A percentile compares a stretch with the other conserved stretches of the same genome.
These are phyloP conservation scores for button mushroom (Agaricus bisporus) DNA, from an alignment of 768 basidiomycete species.

Conservation along the genomic window DNA sequence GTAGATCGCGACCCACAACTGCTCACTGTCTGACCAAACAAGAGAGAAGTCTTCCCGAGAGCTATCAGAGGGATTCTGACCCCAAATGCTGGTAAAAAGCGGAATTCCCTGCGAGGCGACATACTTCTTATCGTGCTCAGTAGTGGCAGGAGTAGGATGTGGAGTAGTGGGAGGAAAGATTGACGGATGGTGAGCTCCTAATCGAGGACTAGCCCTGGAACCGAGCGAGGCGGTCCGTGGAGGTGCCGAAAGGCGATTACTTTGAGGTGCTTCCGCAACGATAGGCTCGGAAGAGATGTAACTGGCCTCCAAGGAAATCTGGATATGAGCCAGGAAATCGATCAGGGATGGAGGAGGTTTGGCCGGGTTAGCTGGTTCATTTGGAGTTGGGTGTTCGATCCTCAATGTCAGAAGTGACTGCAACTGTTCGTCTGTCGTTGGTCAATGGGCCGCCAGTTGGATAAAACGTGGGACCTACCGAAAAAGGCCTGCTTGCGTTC, in stretches of 20 bases:
- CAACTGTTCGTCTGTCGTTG: conserved; percentile 48
- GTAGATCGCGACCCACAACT: conserved; percentile 78
- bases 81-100: conserved; percentile 72
- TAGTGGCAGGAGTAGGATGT: conserved; percentile 72
- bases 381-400: conserved; percentile 53
- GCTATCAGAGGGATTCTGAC: conserved; percentile 42
- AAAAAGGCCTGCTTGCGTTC: conserved; percentile 71
- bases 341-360: conserved; percentile 44
- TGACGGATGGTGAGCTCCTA: conserved; percentile 46
- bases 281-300: conserved; percentile 57
- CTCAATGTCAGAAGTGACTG: conserved; percentile 42
- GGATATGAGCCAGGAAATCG: conserved; percentile 59
- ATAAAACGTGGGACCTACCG: conserved; percentile 37
- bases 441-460: conserved; percentile 17
- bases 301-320: conserved; percentile 76
- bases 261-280: conserved; percentile 26
- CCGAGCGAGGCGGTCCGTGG: conserved; percentile 48
- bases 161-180: conserved; percentile 82
- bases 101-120: conserved; percentile 71
- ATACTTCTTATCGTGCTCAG: conserved; percentile 71
- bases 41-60: conserved; percentile 56
- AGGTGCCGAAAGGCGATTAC: conserved; percentile 38
- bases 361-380: conserved; percentile 26
- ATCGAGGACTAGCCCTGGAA: conserved; percentile 23
- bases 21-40: conserved; percentile 54